phyloP scores from a whole-genome alignment of 202 grass and related monocot species.

The Panicum hallii region DNA sequence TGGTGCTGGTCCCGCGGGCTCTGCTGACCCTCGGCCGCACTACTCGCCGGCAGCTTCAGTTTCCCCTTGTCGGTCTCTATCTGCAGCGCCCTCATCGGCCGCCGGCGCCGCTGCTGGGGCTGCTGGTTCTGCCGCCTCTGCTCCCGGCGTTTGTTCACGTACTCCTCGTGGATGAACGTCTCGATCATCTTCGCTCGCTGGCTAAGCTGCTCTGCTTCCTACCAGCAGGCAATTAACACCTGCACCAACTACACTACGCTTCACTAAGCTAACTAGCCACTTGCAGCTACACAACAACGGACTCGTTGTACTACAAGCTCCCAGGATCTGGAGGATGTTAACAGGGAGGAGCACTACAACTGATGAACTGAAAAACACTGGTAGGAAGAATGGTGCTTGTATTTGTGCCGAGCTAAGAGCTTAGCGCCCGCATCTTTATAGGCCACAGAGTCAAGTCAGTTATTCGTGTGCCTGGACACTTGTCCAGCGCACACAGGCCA shows the following conservation, averaged over 20 bases:
- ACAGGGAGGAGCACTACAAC: not conserved
- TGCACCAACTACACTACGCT: not conserved
- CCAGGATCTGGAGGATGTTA: not conserved
- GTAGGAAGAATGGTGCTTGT: not conserved
- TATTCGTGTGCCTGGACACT: conserved; percentile 15
- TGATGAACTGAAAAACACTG: not conserved
- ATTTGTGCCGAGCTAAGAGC: conserved; percentile 6
- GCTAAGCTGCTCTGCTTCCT: not conserved
- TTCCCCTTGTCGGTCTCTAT: conserved; percentile 25
- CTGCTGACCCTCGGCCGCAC: conserved; percentile 9
- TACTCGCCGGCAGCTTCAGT: not conserved
- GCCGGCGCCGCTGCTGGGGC: conserved; percentile 9
- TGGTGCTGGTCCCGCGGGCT: conserved; percentile 27
- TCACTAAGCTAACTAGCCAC: not conserved
- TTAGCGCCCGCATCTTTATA: conserved; percentile 32
- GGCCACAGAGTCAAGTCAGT: conserved; percentile 21
- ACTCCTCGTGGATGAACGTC: conserved; percentile 69
- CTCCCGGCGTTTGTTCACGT: conserved; percentile 61
- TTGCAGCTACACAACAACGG: not conserved
- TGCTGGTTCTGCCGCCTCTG: conserved; percentile 46
- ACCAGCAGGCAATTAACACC: not conserved
- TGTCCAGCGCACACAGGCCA: not conserved
- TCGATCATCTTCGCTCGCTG: conserved; percentile 35
- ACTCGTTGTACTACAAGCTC: not conserved
- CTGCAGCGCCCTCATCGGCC: conserved; percentile 14